These are phyloP conservation scores for Kodamaea restingae DNA, from an alignment of 805 yeast genomes.

Conservation along the genomic window DNA sequence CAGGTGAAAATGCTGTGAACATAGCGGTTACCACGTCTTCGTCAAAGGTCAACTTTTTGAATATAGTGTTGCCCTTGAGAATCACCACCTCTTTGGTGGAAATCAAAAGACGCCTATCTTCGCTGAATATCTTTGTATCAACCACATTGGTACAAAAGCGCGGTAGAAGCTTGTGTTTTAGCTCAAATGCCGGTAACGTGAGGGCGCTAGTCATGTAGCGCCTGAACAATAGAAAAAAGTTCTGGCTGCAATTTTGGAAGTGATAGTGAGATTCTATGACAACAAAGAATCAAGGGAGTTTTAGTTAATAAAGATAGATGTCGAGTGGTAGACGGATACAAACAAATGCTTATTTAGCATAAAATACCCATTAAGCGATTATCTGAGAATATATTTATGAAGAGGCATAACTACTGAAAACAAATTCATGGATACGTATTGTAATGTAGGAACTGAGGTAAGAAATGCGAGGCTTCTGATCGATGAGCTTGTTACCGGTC, in stretches of 20 bases:
- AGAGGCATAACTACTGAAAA: no score
- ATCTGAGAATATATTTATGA: no score
- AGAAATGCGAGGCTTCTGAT: no score
- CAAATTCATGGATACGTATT: no score
- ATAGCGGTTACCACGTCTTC: slow-evolving; percentile 56
- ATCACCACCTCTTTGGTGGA: slow-evolving; percentile 44
- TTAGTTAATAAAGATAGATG: no score
- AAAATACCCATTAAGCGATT: no score
- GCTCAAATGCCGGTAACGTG: slow-evolving; percentile 31
- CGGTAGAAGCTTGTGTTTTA: slow-evolving; percentile 24
- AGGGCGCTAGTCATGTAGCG: slow-evolving; percentile 8
- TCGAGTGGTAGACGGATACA: no score
- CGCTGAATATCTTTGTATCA: slow-evolving; percentile 15
- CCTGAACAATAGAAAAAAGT: no score
- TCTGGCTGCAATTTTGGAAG: slow-evolving; percentile 1
- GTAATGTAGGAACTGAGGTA: no score
- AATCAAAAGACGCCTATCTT: slow-evolving; percentile 33
- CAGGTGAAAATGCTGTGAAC: slow-evolving; percentile 45
- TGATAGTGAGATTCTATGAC: slow-evolving; percentile 1
- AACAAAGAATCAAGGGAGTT: no score
- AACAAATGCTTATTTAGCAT: no score
- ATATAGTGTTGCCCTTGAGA: slow-evolving; percentile 43
- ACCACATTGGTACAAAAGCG: slow-evolving; percentile 11
- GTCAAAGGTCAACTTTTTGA: slow-evolving; percentile 48
- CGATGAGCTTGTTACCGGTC: no score